Percentiles rank a stretch among this genome's conserved stretches.
Conservation (phyloP, 345 rosid genomes). For the Bruguiera parviflora region DNA sequence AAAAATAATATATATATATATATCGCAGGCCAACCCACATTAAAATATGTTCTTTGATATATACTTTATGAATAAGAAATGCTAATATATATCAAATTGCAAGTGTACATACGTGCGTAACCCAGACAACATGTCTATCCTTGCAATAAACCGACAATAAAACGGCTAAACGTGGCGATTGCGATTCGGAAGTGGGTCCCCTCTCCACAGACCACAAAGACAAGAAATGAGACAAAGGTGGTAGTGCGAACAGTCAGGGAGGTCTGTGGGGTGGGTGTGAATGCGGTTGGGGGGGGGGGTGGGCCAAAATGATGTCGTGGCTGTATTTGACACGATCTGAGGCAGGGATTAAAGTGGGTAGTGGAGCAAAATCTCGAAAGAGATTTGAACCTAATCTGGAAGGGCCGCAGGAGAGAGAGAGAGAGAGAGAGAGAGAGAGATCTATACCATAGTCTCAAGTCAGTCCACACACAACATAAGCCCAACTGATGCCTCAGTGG, state of each 20-base stretch:
- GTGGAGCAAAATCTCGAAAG: constrained; percentile 2
- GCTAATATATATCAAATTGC: too few species aligned
- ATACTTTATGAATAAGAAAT: too few species aligned
- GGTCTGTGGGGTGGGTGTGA: constrained; percentile 8
- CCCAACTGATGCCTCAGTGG: constrained; percentile 24
- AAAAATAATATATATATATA: too few species aligned
- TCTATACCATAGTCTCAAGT: constrained; percentile 10
- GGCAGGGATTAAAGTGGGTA: background rate
- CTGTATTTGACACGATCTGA: constrained; percentile 22
- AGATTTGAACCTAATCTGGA: background rate
- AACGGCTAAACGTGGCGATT: background rate
- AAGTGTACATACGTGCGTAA: too few species aligned
- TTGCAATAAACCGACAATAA: too few species aligned
- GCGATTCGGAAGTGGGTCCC: background rate
- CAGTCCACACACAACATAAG: constrained; percentile 10
- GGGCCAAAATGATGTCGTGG: constrained; percentile 36
- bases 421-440: background rate
- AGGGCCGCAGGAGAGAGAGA: background rate
- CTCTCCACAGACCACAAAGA: constrained; percentile 6
- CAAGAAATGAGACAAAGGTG: constrained; percentile 34
- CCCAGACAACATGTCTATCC: too few species aligned
- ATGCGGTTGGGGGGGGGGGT: background rate
- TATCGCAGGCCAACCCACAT: too few species aligned
- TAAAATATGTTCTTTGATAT: too few species aligned
- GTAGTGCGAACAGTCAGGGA: constrained; percentile 23